phyloP scores from a whole-genome alignment of 345 rosid genomes.

The Eutrema japonicum region DNA sequence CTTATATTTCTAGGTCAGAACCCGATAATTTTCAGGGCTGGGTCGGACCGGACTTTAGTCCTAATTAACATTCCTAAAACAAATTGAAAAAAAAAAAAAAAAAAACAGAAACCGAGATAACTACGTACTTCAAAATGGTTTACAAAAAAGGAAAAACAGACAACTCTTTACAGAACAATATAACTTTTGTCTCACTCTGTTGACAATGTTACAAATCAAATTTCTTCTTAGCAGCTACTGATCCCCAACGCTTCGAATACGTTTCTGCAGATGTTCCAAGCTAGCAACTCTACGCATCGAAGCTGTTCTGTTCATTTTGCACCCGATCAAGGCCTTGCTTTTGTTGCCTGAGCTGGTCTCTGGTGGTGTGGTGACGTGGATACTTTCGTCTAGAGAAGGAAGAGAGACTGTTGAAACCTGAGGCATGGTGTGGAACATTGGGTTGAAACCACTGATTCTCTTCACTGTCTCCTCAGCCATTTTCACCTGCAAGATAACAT shows the following conservation, averaged over 20 bases:
- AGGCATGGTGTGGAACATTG: constrained; percentile 58
- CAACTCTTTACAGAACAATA: constrained; percentile 32
- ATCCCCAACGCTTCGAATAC: constrained; percentile 60
- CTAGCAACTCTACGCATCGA: constrained; percentile 86
- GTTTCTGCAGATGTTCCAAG: constrained; percentile 90
- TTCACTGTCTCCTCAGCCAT: constrained; percentile 95
- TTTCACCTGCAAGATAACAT: constrained; percentile 63
- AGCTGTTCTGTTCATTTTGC: constrained; percentile 66
- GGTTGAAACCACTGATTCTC: constrained; percentile 76
- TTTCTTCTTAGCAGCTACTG: constrained; percentile 30
- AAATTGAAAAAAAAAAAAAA: not conserved
- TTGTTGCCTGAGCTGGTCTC: constrained; percentile 34
- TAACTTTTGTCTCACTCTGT: constrained; percentile 11
- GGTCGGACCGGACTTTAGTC: too few species aligned
- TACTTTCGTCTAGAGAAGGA: constrained; percentile 45
- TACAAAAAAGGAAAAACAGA: not conserved
- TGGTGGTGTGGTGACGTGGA: constrained; percentile 40
- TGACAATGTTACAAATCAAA: constrained; percentile 24
- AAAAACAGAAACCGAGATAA: constrained; percentile 1
- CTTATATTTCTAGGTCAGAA: too few species aligned
- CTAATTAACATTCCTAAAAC: too few species aligned
- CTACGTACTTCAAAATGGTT: constrained; percentile 1
- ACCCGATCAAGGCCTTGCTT: constrained; percentile 42
- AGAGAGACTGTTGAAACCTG: constrained; percentile 51
- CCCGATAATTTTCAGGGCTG: too few species aligned